Evolutionary conservation across 225 moss, liverwort and hornwort genomes (phyloP).

Genomic region (Bryum argenteum): DNA sequence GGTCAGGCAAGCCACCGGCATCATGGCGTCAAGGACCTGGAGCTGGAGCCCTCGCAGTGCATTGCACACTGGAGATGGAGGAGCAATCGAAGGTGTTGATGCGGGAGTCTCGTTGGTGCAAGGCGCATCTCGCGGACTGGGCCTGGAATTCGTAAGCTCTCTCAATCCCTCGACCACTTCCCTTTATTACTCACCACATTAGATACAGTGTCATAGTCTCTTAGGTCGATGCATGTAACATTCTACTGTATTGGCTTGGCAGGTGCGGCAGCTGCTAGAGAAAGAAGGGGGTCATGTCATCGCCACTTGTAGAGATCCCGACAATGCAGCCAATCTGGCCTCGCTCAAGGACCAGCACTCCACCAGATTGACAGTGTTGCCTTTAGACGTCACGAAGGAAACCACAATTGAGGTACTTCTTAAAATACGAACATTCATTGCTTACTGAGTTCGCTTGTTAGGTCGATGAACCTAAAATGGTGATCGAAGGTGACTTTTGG

Average conservation of each 20-base stretch:
- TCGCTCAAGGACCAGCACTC: conserved; percentile 60
- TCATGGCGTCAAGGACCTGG: not conserved
- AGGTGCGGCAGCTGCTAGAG: conserved; percentile 79
- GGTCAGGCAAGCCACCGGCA: not conserved
- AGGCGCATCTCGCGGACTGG: conserved; percentile 73
- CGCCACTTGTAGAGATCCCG: conserved; percentile 87
- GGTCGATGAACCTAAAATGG: too few species aligned
- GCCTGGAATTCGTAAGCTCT: conserved; percentile 62
- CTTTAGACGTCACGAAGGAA: conserved; percentile 89
- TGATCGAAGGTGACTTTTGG: too few species aligned
- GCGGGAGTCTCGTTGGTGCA: conserved; percentile 70
- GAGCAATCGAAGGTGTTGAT: conserved; percentile 24
- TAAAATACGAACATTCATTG: not conserved
- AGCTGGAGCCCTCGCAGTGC: conserved; percentile 22
- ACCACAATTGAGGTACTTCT: conserved; percentile 70
- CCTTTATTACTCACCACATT: too few species aligned
- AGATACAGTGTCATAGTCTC: too few species aligned
- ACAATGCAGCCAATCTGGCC: conserved; percentile 53
- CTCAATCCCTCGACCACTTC: too few species aligned
- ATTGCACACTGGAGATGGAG: conserved; percentile 21
- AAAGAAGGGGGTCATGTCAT: conserved; percentile 64
- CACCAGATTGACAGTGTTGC: conserved; percentile 68
- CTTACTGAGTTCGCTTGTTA: conserved; percentile 15
- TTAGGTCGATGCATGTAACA: too few species aligned
- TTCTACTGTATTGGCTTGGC: not conserved